These are phyloP conservation scores for Vitis cinerea DNA, from an alignment of 164 flowering plant species.

Conservation along the genomic window DNA sequence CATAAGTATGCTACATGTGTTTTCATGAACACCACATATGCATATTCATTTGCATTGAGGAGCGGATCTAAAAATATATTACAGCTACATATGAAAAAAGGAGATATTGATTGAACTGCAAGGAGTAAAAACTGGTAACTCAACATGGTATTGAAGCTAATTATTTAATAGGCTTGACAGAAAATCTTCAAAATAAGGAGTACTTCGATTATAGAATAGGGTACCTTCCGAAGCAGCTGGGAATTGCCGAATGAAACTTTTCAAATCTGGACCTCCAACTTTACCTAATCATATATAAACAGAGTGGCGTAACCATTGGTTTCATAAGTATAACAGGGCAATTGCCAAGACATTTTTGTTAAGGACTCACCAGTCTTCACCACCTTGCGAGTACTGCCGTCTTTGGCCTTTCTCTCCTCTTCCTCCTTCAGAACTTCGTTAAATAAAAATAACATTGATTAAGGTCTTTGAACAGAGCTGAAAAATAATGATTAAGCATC, in stretches of 20 bases:
- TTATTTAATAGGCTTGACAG: neutral
- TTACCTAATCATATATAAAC: conserved; percentile 42
- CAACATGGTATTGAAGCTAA: neutral
- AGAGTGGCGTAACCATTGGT: neutral
- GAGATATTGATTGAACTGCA: no score
- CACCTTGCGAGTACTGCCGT: conserved; percentile 31
- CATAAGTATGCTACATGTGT: no score
- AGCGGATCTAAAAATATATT: no score
- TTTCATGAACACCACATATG: no score
- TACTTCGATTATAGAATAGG: neutral
- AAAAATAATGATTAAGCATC: no score
- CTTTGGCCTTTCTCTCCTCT: conserved; percentile 68
- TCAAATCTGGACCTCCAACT: conserved; percentile 77
- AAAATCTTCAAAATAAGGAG: neutral
- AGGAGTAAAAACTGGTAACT: no score
- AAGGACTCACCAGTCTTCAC: conserved; percentile 47
- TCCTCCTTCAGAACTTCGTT: conserved; percentile 73
- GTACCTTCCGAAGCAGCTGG: conserved; percentile 68
- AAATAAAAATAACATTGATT: conserved; percentile 13
- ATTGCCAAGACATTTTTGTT: neutral
- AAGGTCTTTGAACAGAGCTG: neutral
- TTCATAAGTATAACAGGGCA: neutral
- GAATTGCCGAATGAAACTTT: conserved; percentile 79
- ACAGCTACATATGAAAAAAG: no score
- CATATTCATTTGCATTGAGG: no score